Base-by-base conservation (phyloP, 1,284 basidiomycete species). In the Ganoderma boninense region DNA sequence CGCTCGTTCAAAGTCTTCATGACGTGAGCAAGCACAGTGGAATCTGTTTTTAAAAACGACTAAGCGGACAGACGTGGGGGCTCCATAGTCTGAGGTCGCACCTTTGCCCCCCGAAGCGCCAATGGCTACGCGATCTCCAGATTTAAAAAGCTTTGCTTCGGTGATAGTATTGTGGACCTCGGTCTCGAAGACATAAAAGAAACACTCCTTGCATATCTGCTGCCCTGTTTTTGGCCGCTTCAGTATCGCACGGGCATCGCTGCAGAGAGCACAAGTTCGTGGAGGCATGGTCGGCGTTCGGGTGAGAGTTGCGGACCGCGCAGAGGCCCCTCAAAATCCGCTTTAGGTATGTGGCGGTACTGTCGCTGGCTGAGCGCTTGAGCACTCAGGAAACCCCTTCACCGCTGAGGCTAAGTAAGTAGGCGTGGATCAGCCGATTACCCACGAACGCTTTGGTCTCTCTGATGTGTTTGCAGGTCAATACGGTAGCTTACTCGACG, bases 91-190 rank as follows among this genome's bases (percentile, higher is more conserved):
- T 26, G 20, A 8, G 40, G 23, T 74, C 80, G 32, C 56, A 95
- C 97, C 97, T 89, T 99, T 99, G 59, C 97, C 98, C 67, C 97
- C 97, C 66, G 96, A 98, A 66, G 98, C 97, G 60, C 97, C 97
- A 71, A 99, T 99, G 32, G 97, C 98, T 46, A 99, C 97, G 71
- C 90, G 87, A 82, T 99, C 97, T 43, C 97, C 97, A n/a, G 89
- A 87, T 77, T 90, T 90, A 85, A 99, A 99, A 16, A 99, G 87
- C 46, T 88, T 84, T 0, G 93, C 89, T 74, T 92, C 87, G 2
- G 85, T 89, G 78, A 99, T 98, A 0, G 98, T 99, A 79, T 97
- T 93, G 83, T 99, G 98, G 44, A 99, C 93, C 81, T 99, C 97
- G 0, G 96, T 97, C 85, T 99, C 97, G 76, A 99, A 99, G 49